Base-by-base conservation (phyloP, 495 filamentous ascomycete species). In the Talaromyces wortmannii region DNA sequence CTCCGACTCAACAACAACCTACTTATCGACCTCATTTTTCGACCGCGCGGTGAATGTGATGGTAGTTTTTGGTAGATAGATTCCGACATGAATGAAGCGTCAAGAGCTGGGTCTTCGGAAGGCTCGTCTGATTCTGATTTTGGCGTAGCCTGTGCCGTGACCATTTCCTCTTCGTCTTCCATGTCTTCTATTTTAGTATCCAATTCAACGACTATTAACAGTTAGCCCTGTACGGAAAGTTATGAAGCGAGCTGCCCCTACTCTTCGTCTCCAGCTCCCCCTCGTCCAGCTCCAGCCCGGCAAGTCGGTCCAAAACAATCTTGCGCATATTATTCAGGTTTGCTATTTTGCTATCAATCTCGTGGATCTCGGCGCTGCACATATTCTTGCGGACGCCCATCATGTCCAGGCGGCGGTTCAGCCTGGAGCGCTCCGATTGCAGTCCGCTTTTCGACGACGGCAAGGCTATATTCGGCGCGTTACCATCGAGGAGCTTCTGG, bases 341-440 rank as follows among this genome's bases (percentile, higher is more conserved):
- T 32, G 91, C 80, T 42, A 99, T 90, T 70, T 97, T 99, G 70
- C 86, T 91, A 66, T 99, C 94, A 50, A 99, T 95, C 65, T 99
- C 94, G 44, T 83, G 84, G 48, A 99, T 97, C 68, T 99, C 94
- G 55, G 89, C 83, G 61, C 90, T 92, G 64, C 91, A 91, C 94
- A 99, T 96, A 59, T 96, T 96, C 67, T 97, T 99, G 52, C 95
- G 83, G 43, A 99, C 80, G 10, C 85, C 77, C 73, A 97, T 86
- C 85, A 95, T 90, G 63, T 97, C 92, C 51, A 99, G 68, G 47
- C 89, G 81, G 62, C 91, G 89, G 66, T 82, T 85, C 67, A 97
- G 72, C 48, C 79, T 71, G 46, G 85, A 76, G 63, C 90, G 87
- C 60, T 95, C 89, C 60, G 85, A 88, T 69, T 85, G 88, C 48